Evolutionary conservation across 1,284 basidiomycete species (phyloP).

Genomic region (Melanopsichium pennsylvanicum): DNA sequence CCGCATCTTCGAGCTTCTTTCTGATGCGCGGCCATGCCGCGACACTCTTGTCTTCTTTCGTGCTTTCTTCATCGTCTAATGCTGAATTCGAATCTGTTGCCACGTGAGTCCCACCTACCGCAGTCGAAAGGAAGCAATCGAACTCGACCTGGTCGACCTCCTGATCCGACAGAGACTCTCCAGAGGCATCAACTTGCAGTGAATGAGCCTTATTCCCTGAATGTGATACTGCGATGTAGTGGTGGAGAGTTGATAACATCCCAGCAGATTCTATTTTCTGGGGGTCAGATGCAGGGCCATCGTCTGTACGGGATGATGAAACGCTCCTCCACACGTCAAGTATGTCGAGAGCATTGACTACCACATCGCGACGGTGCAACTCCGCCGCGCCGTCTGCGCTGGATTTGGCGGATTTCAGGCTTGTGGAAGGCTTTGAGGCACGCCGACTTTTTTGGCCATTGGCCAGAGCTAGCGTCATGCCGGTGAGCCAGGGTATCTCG

Average conservation of each 20-base stretch:
- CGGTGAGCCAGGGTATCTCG: conserved; percentile 26
- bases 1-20: conserved; percentile 4
- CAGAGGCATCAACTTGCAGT: too few relatives aligned
- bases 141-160: conserved; percentile 15
- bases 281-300: too few relatives aligned
- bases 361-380: conserved; percentile 14
- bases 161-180: neutral
- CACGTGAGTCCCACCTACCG: too few relatives aligned
- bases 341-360: conserved; percentile 21
- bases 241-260: too few relatives aligned
- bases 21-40: conserved; percentile 17
- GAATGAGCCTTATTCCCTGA: too few relatives aligned
- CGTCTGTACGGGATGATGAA: too few relatives aligned
- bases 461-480: conserved; percentile 3
- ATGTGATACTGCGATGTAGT: too few relatives aligned
- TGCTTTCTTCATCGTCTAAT: neutral
- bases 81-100: too few relatives aligned
- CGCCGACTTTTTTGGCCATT: conserved; percentile 1
- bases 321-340: conserved; percentile 15
- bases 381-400: neutral
- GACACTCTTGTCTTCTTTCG: neutral
- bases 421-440: neutral
- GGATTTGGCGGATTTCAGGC: neutral
- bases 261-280: too few relatives aligned
- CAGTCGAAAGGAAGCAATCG: conserved; percentile 28